Conservation (phyloP, 768 basidiomycete genomes). For the Pholiota microspora region DNA sequence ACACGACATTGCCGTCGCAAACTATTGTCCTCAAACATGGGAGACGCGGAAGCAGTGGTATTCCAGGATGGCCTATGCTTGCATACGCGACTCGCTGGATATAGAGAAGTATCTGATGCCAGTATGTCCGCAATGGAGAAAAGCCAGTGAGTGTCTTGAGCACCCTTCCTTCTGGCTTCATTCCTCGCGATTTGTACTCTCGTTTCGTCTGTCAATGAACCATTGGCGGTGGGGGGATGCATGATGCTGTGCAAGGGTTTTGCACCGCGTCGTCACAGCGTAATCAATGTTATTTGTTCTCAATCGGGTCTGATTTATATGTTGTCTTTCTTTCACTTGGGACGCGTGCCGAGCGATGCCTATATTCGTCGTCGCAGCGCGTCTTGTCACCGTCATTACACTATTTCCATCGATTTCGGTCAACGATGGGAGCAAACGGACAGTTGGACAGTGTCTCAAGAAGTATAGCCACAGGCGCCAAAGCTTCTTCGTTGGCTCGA, state of each 20-base stretch:
- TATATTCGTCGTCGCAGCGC: too few relatives aligned
- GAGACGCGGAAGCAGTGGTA: constrained; percentile 58
- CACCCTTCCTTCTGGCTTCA: constrained; percentile 3
- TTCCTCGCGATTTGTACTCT: constrained; percentile 2
- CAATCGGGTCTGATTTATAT: not conserved
- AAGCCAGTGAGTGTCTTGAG: constrained; percentile 46
- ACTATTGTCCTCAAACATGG: constrained; percentile 47
- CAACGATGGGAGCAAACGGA: not conserved
- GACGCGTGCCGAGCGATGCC: too few relatives aligned
- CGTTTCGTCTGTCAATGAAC: not conserved
- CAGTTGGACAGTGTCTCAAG: not conserved
- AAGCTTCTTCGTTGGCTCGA: too few relatives aligned
- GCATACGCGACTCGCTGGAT: constrained; percentile 59
- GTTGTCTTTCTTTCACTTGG: not conserved
- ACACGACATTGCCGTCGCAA: constrained; percentile 39
- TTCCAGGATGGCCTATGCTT: constrained; percentile 57
- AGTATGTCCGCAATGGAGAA: constrained; percentile 58
- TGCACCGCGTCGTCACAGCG: not conserved
- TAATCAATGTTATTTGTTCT: not conserved
- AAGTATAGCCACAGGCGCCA: not conserved
- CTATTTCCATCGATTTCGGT: not conserved
- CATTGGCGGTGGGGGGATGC: not conserved
- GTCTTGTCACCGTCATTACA: not conserved
- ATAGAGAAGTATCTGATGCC: constrained; percentile 60
- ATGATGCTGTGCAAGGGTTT: constrained; percentile 4